phyloP scores from a whole-genome alignment of 331 rosid species.

The Prunus yedoensis region DNA sequence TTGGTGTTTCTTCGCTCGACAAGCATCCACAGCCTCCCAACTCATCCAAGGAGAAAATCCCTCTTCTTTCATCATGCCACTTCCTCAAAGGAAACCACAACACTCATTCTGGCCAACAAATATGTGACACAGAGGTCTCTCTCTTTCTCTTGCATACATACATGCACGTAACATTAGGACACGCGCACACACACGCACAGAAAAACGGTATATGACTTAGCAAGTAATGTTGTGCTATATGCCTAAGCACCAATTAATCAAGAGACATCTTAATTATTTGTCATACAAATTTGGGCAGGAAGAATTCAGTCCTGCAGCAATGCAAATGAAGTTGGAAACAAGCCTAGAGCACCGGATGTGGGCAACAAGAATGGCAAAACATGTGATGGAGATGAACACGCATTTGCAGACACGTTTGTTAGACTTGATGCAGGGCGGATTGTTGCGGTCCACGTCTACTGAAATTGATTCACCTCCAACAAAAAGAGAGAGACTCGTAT shows the following conservation, averaged over 20 bases:
- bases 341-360: constrained; percentile 31
- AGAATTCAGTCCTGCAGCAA: constrained; percentile 29
- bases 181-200: no score
- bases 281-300: constrained; percentile 38
- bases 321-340: constrained; percentile 60
- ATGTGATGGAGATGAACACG: constrained; percentile 62
- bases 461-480: constrained; percentile 11
- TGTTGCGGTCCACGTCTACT: constrained; percentile 20
- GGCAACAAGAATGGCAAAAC: constrained; percentile 65
- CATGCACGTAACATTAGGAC: not conserved
- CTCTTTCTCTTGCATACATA: not conserved
- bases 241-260: not conserved
- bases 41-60: constrained; percentile 23
- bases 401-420: constrained; percentile 50
- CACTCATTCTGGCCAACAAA: constrained; percentile 21
- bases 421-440: constrained; percentile 44
- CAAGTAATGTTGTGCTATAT: not conserved
- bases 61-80: constrained; percentile 32
- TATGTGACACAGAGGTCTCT: constrained; percentile 39
- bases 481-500: constrained; percentile 25
- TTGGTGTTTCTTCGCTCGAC: constrained; percentile 44
- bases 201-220: not conserved
- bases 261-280: not conserved
- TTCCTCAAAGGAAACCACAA: constrained; percentile 25
- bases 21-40: constrained; percentile 43